phyloP scores from a whole-genome alignment of 257 asterid genomes.

The Vinca minor region DNA sequence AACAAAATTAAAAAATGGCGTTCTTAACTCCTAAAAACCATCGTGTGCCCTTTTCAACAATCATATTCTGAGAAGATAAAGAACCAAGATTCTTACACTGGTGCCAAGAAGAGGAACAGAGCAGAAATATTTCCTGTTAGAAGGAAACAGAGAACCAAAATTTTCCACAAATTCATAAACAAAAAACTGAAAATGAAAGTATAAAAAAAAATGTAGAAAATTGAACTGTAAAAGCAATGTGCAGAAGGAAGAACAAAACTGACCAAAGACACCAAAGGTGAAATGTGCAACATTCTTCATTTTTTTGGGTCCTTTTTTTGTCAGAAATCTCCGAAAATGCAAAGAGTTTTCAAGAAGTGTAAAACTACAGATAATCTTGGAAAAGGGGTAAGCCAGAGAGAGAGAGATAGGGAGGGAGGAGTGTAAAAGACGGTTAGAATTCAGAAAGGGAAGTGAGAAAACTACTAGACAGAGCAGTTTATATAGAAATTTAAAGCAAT shows the following conservation, averaged over 20 bases:
- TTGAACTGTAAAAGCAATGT: background rate
- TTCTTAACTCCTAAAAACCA: no score
- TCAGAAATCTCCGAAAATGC: background rate
- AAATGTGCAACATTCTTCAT: slow-evolving; percentile 34
- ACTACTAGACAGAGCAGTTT: background rate
- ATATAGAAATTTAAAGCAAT: background rate
- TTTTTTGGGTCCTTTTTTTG: background rate
- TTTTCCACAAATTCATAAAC: no score
- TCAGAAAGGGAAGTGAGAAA: background rate
- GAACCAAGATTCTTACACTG: slow-evolving; percentile 50
- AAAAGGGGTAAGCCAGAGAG: background rate
- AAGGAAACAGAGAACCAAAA: slow-evolving; percentile 3
- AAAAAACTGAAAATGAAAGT: background rate
- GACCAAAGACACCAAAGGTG: slow-evolving; percentile 58
- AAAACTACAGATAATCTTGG: background rate
- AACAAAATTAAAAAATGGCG: background rate
- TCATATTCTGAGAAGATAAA: no score
- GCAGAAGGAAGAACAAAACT: slow-evolving; percentile 7
- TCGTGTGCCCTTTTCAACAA: no score
- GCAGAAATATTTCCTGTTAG: slow-evolving; percentile 66
- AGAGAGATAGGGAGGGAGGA: background rate
- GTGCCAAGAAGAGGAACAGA: slow-evolving; percentile 76
- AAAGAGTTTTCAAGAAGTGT: background rate
- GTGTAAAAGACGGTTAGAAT: background rate
- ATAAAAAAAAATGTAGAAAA: background rate